Percentiles rank a stretch among this genome's conserved stretches.
These are phyloP conservation scores for Ceratobasidium theobromae DNA, from an alignment of 1,284 basidiomycete species.

Conservation along the genomic window DNA sequence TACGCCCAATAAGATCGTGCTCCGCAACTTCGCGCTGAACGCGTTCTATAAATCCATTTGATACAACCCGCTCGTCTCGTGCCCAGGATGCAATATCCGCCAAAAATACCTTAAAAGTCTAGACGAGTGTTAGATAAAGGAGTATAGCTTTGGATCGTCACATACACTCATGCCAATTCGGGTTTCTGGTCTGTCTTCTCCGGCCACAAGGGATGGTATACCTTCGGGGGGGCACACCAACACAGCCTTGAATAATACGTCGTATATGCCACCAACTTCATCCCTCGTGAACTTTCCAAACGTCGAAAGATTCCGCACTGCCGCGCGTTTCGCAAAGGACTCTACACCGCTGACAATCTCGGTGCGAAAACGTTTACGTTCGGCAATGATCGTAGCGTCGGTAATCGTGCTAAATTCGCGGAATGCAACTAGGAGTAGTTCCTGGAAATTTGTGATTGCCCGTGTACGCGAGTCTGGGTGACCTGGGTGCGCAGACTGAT, in stretches of 20 bases:
- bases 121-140: too few species aligned
- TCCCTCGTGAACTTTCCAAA: slow-evolving; percentile 86
- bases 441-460: slow-evolving; percentile 97
- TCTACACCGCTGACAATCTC: slow-evolving; percentile 96
- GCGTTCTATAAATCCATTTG: slow-evolving; percentile 84
- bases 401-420: slow-evolving; percentile 97
- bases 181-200: slow-evolving; percentile 80
- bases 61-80: slow-evolving; percentile 89
- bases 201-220: slow-evolving; percentile 39
- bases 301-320: slow-evolving; percentile 84
- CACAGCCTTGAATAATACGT: slow-evolving; percentile 86
- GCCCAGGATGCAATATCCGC: slow-evolving; percentile 97
- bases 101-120: slow-evolving; percentile 88
- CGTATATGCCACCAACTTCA: slow-evolving; percentile 86
- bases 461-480: slow-evolving; percentile 87
- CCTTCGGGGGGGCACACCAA: slow-evolving; percentile 69
- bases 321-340: slow-evolving; percentile 92
- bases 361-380: slow-evolving; percentile 83
- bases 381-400: slow-evolving; percentile 89
- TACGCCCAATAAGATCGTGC: slow-evolving; percentile 76
- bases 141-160: too few species aligned
- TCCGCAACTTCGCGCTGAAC: slow-evolving; percentile 77
- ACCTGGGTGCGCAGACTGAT: slow-evolving; percentile 91
- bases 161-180: slow-evolving; percentile 71
- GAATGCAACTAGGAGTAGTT: slow-evolving; percentile 93